Evolutionary conservation across 1,139 yeast species (phyloP).

Genomic region (Geotrichum histeridarum): DNA sequence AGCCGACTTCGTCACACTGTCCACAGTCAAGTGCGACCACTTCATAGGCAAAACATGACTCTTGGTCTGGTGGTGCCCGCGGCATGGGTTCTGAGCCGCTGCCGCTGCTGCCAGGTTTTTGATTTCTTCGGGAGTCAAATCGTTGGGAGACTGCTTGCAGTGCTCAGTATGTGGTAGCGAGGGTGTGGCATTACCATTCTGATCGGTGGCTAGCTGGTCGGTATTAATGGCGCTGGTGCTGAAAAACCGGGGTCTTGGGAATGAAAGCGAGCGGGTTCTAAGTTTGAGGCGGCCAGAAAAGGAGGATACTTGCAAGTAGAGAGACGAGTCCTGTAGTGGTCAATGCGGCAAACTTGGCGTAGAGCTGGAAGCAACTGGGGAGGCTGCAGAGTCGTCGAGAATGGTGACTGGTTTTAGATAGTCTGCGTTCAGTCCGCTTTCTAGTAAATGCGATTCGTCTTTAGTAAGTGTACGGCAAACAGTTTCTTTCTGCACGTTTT

Average conservation of each 20-base stretch:
- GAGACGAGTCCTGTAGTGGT: too few relatives aligned
- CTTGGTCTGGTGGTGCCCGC: too few relatives aligned
- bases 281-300: background rate
- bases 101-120: background rate
- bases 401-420: conserved; percentile 8
- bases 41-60: too few relatives aligned
- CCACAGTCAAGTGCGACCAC: too few relatives aligned
- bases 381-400: background rate
- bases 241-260: conserved; percentile 4
- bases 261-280: background rate
- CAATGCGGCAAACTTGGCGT: too few relatives aligned
- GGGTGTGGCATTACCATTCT: too few relatives aligned
- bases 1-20: too few relatives aligned
- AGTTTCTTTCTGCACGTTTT: background rate
- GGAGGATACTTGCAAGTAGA: background rate
- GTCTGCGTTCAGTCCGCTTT: conserved; percentile 1
- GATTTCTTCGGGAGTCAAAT: background rate
- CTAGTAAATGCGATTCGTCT: background rate
- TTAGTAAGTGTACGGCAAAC: background rate
- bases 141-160: background rate
- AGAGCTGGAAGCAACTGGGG: background rate
- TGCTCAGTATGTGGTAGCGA: too few relatives aligned
- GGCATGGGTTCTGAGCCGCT: background rate
- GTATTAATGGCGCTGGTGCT: background rate
- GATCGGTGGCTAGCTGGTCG: too few relatives aligned